Base-by-base conservation (phyloP, 2,329 filamentous ascomycete genomes). In the Cercospora nicotianae region DNA sequence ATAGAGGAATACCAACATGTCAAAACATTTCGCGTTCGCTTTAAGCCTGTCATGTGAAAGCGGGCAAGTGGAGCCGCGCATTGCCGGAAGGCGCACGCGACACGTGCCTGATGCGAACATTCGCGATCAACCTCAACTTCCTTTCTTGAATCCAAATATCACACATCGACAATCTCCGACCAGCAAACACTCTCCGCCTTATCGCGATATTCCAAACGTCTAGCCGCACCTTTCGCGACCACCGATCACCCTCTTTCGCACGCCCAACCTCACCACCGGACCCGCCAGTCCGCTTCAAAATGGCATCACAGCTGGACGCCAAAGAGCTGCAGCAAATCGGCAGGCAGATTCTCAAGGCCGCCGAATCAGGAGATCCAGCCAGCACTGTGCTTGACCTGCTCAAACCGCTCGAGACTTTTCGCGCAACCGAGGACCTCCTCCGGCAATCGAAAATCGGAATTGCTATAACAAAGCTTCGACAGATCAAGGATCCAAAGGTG, bases 371-470 rank as follows among this genome's bases (percentile, higher is more conserved):
- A 76, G 92, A 96, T 76, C 88, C 93, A 4, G 77, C 91, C 28
- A 81, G 89, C 48, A 90, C 87, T 69, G 86, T 96, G 61, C 83
- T 96, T 65, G 84, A 86, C 63, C 85, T 98, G 69, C 84, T 99
- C 75, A 87, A 90, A 61, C 85, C 98, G 45, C 92, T 94, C 81
- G 89, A 90, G 75, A 91, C 92, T 70, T 89, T 94, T 39, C 87
- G 87, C 58, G 91, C 94, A 9, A 95, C 92, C 2, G 95, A 99
- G 81, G 93, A 97, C 74, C 87, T 97, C 74, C 84, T 99, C 72
- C 89, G 94, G 77, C 91, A 91, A 51, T 98, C 94, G n/a, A 91
- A 91, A 74, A 94, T 96, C 62, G 95, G 95, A 74, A 90, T 97
- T 72, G 89, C 91, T 61, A 91, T 98, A 70, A 94, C 94, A 79